phyloP scores from a whole-genome alignment of 192 early-diverging fungal species.

The Coemansia sp. region DNA sequence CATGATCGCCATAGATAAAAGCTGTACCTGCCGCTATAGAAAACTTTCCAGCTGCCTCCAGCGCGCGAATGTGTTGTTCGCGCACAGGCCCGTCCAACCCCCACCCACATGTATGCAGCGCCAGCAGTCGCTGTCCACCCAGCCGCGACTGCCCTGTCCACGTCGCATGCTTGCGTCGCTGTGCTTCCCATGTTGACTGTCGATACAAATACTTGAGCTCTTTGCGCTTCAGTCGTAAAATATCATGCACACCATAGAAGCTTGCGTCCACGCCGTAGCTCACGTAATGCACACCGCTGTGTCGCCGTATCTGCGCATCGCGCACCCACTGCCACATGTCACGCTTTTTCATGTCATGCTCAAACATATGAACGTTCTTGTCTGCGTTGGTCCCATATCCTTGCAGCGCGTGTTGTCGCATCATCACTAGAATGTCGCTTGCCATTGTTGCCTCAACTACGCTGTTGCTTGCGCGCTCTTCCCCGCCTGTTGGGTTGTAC shows the following conservation, averaged over 20 bases:
- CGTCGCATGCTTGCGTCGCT: slow-evolving; percentile 3
- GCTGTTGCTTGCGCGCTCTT: slow-evolving; percentile 3
- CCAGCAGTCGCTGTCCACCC: slow-evolving; percentile 49
- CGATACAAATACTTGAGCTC: slow-evolving; percentile 55
- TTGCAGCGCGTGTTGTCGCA: slow-evolving; percentile 70
- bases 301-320: slow-evolving; percentile 51
- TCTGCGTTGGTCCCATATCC: slow-evolving; percentile 81
- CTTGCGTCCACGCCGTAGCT: slow-evolving; percentile 55
- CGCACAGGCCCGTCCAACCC: slow-evolving; percentile 49
- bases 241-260: slow-evolving; percentile 32
- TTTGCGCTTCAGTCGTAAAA: slow-evolving; percentile 48
- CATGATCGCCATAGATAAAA: slow-evolving; percentile 78
- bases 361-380: slow-evolving; percentile 34
- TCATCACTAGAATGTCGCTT: slow-evolving; percentile 76
- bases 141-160: slow-evolving; percentile 18
- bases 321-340: slow-evolving; percentile 53
- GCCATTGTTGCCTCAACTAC: slow-evolving; percentile 14
- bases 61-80: slow-evolving; percentile 45
- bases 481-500: slow-evolving; percentile 19
- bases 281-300: slow-evolving; percentile 55
- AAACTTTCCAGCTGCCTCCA: slow-evolving; percentile 68
- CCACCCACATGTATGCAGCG: slow-evolving; percentile 60
- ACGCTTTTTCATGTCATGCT: slow-evolving; percentile 13
- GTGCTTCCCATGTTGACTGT: slow-evolving; percentile 38
- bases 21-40: slow-evolving; percentile 88